phyloP scores from a whole-genome alignment of 106 monocot genomes.

The Agapanthus africanus region DNA sequence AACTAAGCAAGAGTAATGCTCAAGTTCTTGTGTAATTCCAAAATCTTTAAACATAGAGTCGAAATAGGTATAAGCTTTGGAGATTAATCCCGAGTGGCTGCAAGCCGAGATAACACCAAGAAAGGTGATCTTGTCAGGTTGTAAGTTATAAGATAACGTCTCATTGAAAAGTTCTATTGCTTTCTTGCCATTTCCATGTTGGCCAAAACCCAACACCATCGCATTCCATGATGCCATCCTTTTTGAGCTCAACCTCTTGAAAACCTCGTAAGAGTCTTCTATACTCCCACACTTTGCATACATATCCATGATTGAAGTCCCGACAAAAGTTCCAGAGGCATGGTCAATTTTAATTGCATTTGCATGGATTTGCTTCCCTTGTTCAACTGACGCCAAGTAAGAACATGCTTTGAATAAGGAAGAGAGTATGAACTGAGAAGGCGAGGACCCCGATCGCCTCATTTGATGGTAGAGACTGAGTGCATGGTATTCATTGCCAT shows the following conservation, averaged over 20 bases:
- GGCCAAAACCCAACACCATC: constrained; percentile 58
- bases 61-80: constrained; percentile 49
- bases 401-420: constrained; percentile 64
- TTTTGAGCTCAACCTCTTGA: constrained; percentile 34
- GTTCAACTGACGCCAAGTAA: constrained; percentile 45
- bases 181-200: constrained; percentile 51
- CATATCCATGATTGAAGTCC: constrained; percentile 65
- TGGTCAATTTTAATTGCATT: constrained; percentile 43
- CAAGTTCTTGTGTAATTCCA: constrained; percentile 45
- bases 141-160: constrained; percentile 29
- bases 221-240: constrained; percentile 62
- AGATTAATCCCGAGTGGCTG: constrained; percentile 67
- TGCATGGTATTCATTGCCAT: constrained; percentile 45
- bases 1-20: constrained; percentile 72
- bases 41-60: constrained; percentile 46
- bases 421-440: constrained; percentile 52
- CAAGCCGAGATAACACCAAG: constrained; percentile 67
- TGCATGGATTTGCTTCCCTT: constrained; percentile 59
- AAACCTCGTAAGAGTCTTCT: constrained; percentile 46
- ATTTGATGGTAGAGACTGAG: constrained; percentile 40
- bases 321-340: constrained; percentile 43
- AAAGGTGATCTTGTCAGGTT: constrained; percentile 69
- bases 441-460: constrained; percentile 29
- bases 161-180: constrained; percentile 40
- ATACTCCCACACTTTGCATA: constrained; percentile 76